A percentile compares a stretch with the other conserved stretches of the same genome.
phyloP scores from a whole-genome alignment of 345 rosid species.

The Lenwebbia sp. region DNA sequence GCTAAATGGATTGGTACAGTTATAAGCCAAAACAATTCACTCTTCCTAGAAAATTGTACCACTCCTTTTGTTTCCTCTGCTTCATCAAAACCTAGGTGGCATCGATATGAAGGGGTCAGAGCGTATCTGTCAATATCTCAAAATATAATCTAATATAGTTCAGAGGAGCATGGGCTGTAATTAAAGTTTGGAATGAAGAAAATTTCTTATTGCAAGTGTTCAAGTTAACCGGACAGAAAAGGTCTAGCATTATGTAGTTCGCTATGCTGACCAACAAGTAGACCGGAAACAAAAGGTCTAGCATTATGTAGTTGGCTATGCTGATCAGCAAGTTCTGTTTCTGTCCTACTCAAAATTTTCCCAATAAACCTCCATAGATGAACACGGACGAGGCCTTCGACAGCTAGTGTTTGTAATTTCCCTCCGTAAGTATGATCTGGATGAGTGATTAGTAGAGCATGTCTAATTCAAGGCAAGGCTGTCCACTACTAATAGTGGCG shows the following conservation, averaged over 20 bases:
- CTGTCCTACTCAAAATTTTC: neutral
- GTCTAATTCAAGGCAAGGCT: neutral
- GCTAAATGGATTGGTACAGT: neutral
- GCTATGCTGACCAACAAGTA: neutral
- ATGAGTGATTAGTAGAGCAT: neutral
- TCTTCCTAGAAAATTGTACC: neutral
- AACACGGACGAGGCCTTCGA: neutral
- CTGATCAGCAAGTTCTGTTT: neutral
- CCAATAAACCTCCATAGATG: neutral
- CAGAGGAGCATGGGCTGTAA: neutral
- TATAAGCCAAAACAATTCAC: neutral
- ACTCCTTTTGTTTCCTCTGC: neutral
- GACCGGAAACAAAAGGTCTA: neutral
- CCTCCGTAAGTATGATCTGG: neutral
- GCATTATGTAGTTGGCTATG: neutral
- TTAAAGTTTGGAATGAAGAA: neutral
- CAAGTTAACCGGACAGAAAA: neutral
- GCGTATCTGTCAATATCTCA: neutral
- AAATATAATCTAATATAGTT: neutral
- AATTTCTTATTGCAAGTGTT: neutral
- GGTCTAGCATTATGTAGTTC: too few species aligned
- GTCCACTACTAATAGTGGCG: neutral
- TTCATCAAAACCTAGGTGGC: neutral
- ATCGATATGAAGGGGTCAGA: neutral
- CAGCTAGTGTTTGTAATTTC: neutral